Percentiles rank a stretch among this genome's conserved stretches.
Evolutionary conservation across 495 filamentous ascomycete species (phyloP).

Genomic region (Bacidia rubella): DNA sequence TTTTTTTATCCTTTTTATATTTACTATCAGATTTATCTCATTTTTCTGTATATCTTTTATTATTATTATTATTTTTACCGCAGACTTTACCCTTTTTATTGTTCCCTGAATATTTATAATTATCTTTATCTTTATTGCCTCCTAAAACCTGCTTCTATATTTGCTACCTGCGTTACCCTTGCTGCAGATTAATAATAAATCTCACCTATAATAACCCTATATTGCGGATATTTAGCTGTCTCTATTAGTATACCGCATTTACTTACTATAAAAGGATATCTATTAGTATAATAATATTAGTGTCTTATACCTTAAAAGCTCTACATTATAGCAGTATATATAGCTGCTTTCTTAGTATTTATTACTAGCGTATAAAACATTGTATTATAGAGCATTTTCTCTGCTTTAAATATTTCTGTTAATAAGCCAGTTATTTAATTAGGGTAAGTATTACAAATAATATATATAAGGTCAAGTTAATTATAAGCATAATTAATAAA

Average conservation of each 20-base stretch:
- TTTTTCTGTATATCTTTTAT: no score
- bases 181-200: slow-evolving; percentile 34
- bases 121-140: slow-evolving; percentile 2
- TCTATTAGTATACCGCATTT: slow-evolving; percentile 64
- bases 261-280: slow-evolving; percentile 40
- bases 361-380: slow-evolving; percentile 33
- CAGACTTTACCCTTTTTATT: no score
- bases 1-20: no score
- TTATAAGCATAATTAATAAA: slow-evolving; percentile 12
- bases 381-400: slow-evolving; percentile 15
- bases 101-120: no score
- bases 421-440: slow-evolving; percentile 22
- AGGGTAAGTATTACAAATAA: slow-evolving; percentile 18
- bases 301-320: slow-evolving; percentile 44
- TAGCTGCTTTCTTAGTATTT: slow-evolving; percentile 32
- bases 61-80: no score
- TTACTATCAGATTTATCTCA: no score
- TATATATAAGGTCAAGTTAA: slow-evolving; percentile 19
- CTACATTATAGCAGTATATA: slow-evolving; percentile 37
- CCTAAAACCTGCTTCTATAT: slow-evolving; percentile 13
- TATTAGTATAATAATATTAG: slow-evolving; percentile 57
- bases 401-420: slow-evolving; percentile 18
- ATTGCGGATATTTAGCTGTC: slow-evolving; percentile 49
- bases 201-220: slow-evolving; percentile 47
- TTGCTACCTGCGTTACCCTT: slow-evolving; percentile 32